A percentile compares a stretch with the other conserved stretches of the same genome.
Conservation (phyloP, 2,329 filamentous ascomycete species). For the Hymenoscyphus salicellus region DNA sequence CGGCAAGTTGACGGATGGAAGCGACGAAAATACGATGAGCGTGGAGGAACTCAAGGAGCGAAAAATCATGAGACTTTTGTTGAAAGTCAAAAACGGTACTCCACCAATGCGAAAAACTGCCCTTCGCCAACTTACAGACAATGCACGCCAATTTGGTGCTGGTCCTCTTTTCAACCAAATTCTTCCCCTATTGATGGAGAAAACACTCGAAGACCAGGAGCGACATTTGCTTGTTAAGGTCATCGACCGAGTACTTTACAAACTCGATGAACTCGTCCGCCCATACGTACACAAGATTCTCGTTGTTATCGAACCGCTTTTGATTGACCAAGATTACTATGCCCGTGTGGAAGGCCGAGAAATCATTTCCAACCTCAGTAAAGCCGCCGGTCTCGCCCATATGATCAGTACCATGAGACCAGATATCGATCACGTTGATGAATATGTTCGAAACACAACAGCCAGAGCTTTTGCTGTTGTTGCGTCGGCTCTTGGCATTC, state of each 20-base stretch:
- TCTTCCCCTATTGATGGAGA: conserved; percentile 94
- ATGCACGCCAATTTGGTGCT: conserved; percentile 92
- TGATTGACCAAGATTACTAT: conserved; percentile 99
- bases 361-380: conserved; percentile 96
- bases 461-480: conserved; percentile 96
- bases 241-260: conserved; percentile 97
- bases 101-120: conserved; percentile 98
- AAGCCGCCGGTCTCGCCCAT: conserved; percentile 91
- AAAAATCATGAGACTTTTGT: conserved; percentile 93
- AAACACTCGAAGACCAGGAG: conserved; percentile 94
- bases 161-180: conserved; percentile 96
- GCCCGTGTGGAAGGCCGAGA: conserved; percentile 96
- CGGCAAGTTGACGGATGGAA: conserved; percentile 91
- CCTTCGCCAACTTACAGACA: conserved; percentile 93
- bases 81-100: conserved; percentile 99
- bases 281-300: conserved; percentile 98
- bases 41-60: conserved; percentile 95
- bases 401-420: conserved; percentile 99
- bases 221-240: conserved; percentile 98
- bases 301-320: conserved; percentile 96
- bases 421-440: conserved; percentile 96
- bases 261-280: conserved; percentile 92
- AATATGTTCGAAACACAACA: conserved; percentile 97
- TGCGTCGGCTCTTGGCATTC: conserved; percentile 91
- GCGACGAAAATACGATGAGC: conserved; percentile 84